Evolutionary conservation across 495 filamentous ascomycete genomes (phyloP).

Genomic region (Daldinia concentrica): DNA sequence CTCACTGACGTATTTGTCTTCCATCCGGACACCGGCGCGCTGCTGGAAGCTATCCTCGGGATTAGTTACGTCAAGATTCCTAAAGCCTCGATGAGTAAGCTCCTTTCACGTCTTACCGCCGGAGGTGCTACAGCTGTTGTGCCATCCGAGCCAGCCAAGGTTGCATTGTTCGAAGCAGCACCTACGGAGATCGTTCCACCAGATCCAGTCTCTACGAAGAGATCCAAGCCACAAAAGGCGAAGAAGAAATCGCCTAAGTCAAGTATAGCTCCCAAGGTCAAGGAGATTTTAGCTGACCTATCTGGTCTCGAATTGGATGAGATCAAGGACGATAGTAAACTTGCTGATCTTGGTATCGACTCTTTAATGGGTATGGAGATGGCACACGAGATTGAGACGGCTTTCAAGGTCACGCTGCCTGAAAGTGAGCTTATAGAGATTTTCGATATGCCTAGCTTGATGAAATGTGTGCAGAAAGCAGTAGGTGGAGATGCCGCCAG

Average conservation of each 20-base stretch:
- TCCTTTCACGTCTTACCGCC: slow-evolving; percentile 37
- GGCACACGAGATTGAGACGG: slow-evolving; percentile 58
- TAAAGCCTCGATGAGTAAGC: slow-evolving; percentile 55
- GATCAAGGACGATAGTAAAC: slow-evolving; percentile 52
- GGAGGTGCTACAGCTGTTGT: slow-evolving; percentile 15
- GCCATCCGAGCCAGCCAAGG: slow-evolving; percentile 29
- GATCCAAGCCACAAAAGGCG: slow-evolving; percentile 16
- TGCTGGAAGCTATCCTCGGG: slow-evolving; percentile 62
- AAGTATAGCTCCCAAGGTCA: slow-evolving; percentile 42
- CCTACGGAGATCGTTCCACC: slow-evolving; percentile 37
- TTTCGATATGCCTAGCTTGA: slow-evolving; percentile 38
- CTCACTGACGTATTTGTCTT: slow-evolving; percentile 64
- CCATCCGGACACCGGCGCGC: slow-evolving; percentile 49
- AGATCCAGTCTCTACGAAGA: background rate
- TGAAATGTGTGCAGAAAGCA: slow-evolving; percentile 39
- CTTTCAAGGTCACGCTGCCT: slow-evolving; percentile 54
- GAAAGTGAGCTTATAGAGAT: slow-evolving; percentile 52
- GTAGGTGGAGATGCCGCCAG: slow-evolving; percentile 21
- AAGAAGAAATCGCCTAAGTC: slow-evolving; percentile 35
- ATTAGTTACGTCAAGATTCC: slow-evolving; percentile 57
- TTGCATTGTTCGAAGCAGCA: slow-evolving; percentile 22
- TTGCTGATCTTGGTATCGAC: slow-evolving; percentile 66
- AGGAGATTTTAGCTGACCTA: slow-evolving; percentile 47
- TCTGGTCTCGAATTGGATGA: slow-evolving; percentile 59
- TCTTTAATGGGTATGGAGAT: slow-evolving; percentile 68